Evolutionary conservation across 306 rosid genomes (phyloP), one percentile per base, ranked within the genome.

Genomic region (Cicer judaicum): DNA sequence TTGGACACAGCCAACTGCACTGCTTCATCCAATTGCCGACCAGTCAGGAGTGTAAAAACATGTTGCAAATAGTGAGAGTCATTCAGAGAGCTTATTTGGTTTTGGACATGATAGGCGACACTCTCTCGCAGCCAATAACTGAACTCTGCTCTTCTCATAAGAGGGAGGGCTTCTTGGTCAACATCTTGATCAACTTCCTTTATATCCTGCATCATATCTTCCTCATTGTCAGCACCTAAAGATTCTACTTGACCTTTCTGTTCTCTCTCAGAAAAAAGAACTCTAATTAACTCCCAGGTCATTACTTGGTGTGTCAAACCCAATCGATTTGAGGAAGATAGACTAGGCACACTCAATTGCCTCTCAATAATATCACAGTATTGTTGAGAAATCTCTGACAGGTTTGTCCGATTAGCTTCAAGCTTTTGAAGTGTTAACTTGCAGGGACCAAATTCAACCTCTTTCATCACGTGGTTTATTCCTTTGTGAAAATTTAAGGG

Each of bases 41-140:
- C 96, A 48, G 96, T 90, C 68, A 94, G 78, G 72, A 90, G 88
- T 64, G 92, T 80, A 84, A 91, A 86, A 73, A 91, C 80, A 71
- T 89, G 91, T 54, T 88, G 89, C 48, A 94, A 85, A 86, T 94
- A 90, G 75, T 77, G 76, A 66, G 92, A 84, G 73, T 88, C 96
- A 60, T 88, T 70, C 70, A 90, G 83, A 67, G 93, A 90, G 85
- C 90, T 87, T 72, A 87, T 78, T 69, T 88, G 88, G 73, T 88
- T 87, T 84, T 94, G 96, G 76, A 94, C 90, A 74, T 84, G 92
- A 81, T 87, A 81, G 48, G 86, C 79, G 56, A 94, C 97, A 85
- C 96, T 88, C 85, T 91, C 98, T 76, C 92, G 96, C 88, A 94
- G 75, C 98, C 98, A 94, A 81, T 85, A 88, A 81, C 97, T 91